phyloP scores from a whole-genome alignment of 371 early-diverging fungal species.

The Amoeboaphelidium occidentale region DNA sequence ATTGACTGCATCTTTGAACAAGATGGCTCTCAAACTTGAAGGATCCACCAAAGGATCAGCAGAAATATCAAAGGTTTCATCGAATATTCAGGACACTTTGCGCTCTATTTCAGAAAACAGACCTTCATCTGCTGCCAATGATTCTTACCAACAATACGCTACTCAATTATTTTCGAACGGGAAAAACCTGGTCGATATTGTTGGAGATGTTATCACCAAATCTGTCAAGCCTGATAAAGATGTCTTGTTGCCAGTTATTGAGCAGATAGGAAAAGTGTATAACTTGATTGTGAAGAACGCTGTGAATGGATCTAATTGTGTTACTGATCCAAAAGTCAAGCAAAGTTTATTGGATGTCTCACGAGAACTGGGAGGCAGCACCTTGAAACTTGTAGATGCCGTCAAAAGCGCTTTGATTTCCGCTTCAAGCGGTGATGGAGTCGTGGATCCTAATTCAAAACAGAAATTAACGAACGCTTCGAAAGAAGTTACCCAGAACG shows the following conservation, averaged over 20 bases:
- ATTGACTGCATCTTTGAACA: slow-evolving; percentile 1
- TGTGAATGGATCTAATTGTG: slow-evolving; percentile 6
- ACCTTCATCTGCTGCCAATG: background rate
- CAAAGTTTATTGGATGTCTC: slow-evolving; percentile 6
- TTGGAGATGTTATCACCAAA: slow-evolving; percentile 12
- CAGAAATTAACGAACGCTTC: slow-evolving; percentile 13
- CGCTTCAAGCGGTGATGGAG: slow-evolving; percentile 7
- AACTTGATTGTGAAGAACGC: slow-evolving; percentile 5
- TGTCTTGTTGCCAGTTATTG: slow-evolving; percentile 7
- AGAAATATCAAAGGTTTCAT: slow-evolving; percentile 12
- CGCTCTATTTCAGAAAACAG: slow-evolving; percentile 3
- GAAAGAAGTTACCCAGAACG: slow-evolving; percentile 12
- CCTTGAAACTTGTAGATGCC: slow-evolving; percentile 13
- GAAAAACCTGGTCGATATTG: slow-evolving; percentile 10
- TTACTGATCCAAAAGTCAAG: slow-evolving; percentile 12
- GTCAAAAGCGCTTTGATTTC: slow-evolving; percentile 7
- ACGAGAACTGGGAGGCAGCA: slow-evolving; percentile 13
- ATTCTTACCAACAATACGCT: background rate
- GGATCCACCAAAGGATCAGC: slow-evolving; percentile 13
- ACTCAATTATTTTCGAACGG: slow-evolving; percentile 1
- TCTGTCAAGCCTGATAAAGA: slow-evolving; percentile 8
- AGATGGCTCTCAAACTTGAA: slow-evolving; percentile 11
- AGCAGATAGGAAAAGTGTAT: slow-evolving; percentile 7
- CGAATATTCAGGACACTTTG: slow-evolving; percentile 10
- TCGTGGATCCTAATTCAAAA: slow-evolving; percentile 8